phyloP scores from a whole-genome alignment of 1,284 basidiomycete species.

The Anthracocystis walkeri region DNA sequence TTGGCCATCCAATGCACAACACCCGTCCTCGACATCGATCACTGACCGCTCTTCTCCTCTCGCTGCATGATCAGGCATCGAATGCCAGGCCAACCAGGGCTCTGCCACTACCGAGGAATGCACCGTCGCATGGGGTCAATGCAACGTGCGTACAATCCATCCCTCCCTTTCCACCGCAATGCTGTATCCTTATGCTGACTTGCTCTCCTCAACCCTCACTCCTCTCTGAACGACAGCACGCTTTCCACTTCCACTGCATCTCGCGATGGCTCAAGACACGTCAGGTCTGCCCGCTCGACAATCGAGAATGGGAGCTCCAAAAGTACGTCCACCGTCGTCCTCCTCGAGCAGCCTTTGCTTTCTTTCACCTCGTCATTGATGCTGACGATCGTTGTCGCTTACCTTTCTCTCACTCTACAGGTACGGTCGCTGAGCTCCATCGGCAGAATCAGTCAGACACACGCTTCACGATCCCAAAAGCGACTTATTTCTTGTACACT shows the following conservation, averaged over 20 bases:
- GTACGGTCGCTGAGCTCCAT: conserved; percentile 33
- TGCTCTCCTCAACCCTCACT: background rate
- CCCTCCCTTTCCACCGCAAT: background rate
- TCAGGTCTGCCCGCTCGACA: conserved; percentile 98
- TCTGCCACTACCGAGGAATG: conserved; percentile 96
- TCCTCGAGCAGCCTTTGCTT: background rate
- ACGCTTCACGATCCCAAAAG: background rate
- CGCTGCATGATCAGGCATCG: conserved; percentile 80
- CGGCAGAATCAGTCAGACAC: background rate
- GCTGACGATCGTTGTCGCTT: conserved; percentile 2
- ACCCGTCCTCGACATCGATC: too few relatives aligned
- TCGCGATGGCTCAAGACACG: conserved; percentile 99
- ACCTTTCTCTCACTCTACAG: conserved; percentile 8
- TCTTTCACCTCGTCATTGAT: background rate
- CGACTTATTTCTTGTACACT: conserved; percentile 24
- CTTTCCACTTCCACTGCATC: conserved; percentile 99
- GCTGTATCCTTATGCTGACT: background rate
- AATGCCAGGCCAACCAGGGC: conserved; percentile 99
- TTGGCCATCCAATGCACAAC: too few relatives aligned
- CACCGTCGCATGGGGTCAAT: conserved; percentile 98
- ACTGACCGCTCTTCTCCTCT: background rate
- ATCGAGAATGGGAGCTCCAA: conserved; percentile 87
- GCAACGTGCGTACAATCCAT: conserved; percentile 79
- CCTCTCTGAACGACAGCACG: conserved; percentile 78
- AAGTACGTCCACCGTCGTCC: conserved; percentile 75